Conservation (phyloP, 345 rosid genomes). For the Conringia planisiliqua region DNA sequence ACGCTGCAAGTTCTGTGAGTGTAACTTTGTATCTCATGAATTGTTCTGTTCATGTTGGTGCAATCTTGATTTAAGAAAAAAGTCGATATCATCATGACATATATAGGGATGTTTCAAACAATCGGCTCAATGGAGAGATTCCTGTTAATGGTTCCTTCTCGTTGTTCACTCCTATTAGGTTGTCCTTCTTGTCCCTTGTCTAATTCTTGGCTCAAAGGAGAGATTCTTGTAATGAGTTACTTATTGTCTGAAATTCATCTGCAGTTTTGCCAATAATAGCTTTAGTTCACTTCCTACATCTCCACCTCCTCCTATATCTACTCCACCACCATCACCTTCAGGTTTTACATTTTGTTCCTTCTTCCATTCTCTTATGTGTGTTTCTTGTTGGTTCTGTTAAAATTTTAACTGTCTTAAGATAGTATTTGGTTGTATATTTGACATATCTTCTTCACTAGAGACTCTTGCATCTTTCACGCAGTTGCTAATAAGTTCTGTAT, state of each 20-base stretch:
- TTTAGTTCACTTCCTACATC: constrained; percentile 15
- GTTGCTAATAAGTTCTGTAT: not conserved
- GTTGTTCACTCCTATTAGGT: constrained; percentile 41
- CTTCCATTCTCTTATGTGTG: not conserved
- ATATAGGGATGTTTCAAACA: constrained; percentile 27
- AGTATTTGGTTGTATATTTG: too few relatives aligned
- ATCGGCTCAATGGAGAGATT: not conserved
- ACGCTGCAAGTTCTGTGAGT: constrained; percentile 82
- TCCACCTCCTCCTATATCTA: constrained; percentile 31
- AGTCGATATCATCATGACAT: constrained; percentile 24
- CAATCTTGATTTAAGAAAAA: not conserved
- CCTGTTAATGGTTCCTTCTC: constrained; percentile 34
- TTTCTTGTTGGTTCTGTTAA: not conserved
- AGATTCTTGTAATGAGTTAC: not conserved
- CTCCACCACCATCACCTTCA: constrained; percentile 38
- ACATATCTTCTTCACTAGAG: too few relatives aligned
- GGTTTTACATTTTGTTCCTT: constrained; percentile 37
- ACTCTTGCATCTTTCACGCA: too few relatives aligned
- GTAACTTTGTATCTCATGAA: not conserved
- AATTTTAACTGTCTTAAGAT: too few relatives aligned
- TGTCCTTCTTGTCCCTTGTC: constrained; percentile 1
- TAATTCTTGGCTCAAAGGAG: not conserved
- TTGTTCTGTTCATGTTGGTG: not conserved
- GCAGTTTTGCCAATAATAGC: constrained; percentile 54
- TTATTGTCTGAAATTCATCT: constrained; percentile 2